Evolutionary conservation across 2,329 filamentous ascomycete species (phyloP).

Genomic region (Venturia pyrina): DNA sequence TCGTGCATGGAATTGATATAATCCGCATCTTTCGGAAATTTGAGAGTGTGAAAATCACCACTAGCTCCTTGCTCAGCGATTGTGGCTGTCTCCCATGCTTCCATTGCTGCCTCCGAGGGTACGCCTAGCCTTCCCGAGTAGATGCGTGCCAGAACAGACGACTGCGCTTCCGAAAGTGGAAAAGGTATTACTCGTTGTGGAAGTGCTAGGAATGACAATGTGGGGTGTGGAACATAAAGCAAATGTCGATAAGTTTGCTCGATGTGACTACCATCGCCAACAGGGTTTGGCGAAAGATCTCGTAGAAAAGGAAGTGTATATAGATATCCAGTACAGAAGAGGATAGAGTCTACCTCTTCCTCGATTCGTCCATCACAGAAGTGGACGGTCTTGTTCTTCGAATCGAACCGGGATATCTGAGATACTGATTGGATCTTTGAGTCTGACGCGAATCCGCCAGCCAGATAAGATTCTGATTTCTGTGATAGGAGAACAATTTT

Average conservation of each 20-base stretch:
- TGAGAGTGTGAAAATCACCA: conserved; percentile 44
- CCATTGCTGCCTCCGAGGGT: conserved; percentile 56
- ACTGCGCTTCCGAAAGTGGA: conserved; percentile 68
- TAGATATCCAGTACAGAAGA: conserved; percentile 88
- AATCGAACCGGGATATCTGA: conserved; percentile 43
- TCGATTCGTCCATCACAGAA: conserved; percentile 59
- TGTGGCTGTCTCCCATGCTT: conserved; percentile 49
- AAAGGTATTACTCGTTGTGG: conserved; percentile 85
- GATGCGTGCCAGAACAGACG: conserved; percentile 63
- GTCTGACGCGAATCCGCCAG: conserved; percentile 2
- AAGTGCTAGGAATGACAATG: conserved; percentile 65
- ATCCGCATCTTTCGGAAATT: conserved; percentile 52
- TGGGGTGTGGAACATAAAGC: conserved; percentile 65
- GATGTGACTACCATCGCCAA: conserved; percentile 52
- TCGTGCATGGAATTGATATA: conserved; percentile 62
- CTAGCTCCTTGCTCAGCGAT: conserved; percentile 36
- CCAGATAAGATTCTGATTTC: conserved; percentile 39
- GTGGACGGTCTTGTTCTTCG: conserved; percentile 49
- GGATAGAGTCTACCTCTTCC: conserved; percentile 58
- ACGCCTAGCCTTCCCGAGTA: conserved; percentile 63
- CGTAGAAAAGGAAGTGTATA: conserved; percentile 69
- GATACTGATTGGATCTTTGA: conserved; percentile 25
- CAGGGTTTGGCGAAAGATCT: conserved; percentile 34
- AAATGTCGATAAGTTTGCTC: conserved; percentile 69
- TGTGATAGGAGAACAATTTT: conserved; percentile 52